A percentile compares a stretch with the other conserved stretches of the same genome.
Evolutionary conservation across 2,329 filamentous ascomycete species (phyloP).

Genomic region (Curvularia verruculosa): DNA sequence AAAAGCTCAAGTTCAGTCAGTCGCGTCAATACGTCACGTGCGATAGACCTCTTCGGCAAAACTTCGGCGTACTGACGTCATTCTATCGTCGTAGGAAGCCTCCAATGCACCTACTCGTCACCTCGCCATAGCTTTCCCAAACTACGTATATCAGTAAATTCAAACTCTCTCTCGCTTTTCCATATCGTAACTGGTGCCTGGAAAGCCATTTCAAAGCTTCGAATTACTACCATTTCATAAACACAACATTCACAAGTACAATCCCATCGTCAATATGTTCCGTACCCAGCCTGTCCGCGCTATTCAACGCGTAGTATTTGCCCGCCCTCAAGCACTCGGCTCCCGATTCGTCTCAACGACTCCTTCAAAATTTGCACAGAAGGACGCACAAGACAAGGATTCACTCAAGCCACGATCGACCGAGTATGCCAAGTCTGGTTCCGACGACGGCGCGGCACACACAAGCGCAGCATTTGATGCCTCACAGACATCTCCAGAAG

Average conservation of each 20-base stretch:
- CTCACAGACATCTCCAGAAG: conserved; percentile 69
- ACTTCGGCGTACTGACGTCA: conserved; percentile 1
- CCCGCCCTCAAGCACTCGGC: conserved; percentile 14
- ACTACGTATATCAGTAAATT: neutral
- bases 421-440: conserved; percentile 72
- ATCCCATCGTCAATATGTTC: conserved; percentile 28
- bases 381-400: conserved; percentile 58
- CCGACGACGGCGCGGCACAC: conserved; percentile 63
- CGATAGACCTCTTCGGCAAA: neutral
- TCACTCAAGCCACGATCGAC: conserved; percentile 68
- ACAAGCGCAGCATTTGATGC: conserved; percentile 72
- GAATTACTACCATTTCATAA: neutral
- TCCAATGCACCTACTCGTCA: conserved; percentile 18
- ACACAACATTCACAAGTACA: neutral
- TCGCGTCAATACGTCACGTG: neutral
- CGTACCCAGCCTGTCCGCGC: conserved; percentile 31
- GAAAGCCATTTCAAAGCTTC: neutral
- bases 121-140: conserved; percentile 2
- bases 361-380: conserved; percentile 39
- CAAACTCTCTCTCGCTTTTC: neutral
- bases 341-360: conserved; percentile 36
- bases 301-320: conserved; percentile 24
- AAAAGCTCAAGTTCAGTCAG: neutral
- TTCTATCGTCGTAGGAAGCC: conserved; percentile 4
- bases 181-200: neutral